These are phyloP conservation scores for Corinectria fuckeliana DNA, from an alignment of 2,329 filamentous ascomycete species.

Conservation along the genomic window DNA sequence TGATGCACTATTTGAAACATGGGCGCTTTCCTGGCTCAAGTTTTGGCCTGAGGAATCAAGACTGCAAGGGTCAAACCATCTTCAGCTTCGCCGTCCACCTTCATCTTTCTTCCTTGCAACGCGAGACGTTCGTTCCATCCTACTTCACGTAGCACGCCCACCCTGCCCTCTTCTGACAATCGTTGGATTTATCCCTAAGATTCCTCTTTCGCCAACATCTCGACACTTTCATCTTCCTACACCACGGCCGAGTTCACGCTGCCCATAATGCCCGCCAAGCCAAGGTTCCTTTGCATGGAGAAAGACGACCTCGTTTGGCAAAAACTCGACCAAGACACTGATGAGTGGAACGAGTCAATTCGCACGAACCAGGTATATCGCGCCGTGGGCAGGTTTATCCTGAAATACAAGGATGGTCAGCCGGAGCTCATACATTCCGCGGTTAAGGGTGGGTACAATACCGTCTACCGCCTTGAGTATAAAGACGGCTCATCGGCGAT, in stretches of 20 bases:
- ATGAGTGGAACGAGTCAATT: slow-evolving; percentile 34
- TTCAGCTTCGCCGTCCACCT: too few species aligned
- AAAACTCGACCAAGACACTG: slow-evolving; percentile 32
- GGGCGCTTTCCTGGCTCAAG: not conserved
- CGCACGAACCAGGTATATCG: slow-evolving; percentile 25
- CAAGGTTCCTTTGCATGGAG: not conserved
- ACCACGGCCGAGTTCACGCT: not conserved
- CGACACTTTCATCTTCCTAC: too few species aligned
- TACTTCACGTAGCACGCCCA: too few species aligned
- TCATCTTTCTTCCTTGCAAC: too few species aligned
- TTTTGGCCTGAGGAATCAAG: too few species aligned
- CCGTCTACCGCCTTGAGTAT: slow-evolving; percentile 42
- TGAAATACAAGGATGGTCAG: slow-evolving; percentile 34
- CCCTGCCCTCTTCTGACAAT: too few species aligned
- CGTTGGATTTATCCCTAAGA: too few species aligned
- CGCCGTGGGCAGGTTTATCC: slow-evolving; percentile 32
- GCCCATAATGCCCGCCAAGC: not conserved
- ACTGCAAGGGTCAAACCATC: too few species aligned
- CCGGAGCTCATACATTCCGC: slow-evolving; percentile 29
- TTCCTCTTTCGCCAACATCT: too few species aligned
- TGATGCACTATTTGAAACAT: not conserved
- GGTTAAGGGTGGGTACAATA: slow-evolving; percentile 40
- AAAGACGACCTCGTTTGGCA: slow-evolving; percentile 41
- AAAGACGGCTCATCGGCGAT: slow-evolving; percentile 40
- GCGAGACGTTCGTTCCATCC: too few species aligned